Conservation (phyloP, 2,329 filamentous ascomycete genomes). For the Phyllosticta citrichinensis region DNA sequence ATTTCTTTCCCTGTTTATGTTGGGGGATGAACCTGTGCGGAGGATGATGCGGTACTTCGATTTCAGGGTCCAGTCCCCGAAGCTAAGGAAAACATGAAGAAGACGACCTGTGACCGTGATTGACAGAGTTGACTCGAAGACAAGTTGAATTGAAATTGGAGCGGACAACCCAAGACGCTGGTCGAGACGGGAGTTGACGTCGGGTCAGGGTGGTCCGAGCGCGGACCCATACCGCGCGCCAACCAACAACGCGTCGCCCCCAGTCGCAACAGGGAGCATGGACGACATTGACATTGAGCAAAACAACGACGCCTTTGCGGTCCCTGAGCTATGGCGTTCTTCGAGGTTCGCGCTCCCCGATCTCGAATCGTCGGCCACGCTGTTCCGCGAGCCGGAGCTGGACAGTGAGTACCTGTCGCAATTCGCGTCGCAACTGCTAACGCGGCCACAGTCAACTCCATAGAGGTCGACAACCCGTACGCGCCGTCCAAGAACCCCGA, state of each 20-base stretch:
- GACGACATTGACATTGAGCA: slow-evolving; percentile 16
- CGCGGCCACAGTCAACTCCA: slow-evolving; percentile 21
- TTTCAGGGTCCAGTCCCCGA: too few relatives aligned
- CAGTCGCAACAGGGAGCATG: slow-evolving; percentile 3
- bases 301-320: slow-evolving; percentile 49
- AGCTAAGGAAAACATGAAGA: too few relatives aligned
- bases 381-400: slow-evolving; percentile 26
- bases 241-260: slow-evolving; percentile 3
- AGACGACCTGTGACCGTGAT: too few relatives aligned
- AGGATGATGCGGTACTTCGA: too few relatives aligned
- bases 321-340: slow-evolving; percentile 50
- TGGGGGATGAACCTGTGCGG: too few relatives aligned
- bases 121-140: too few relatives aligned
- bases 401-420: slow-evolving; percentile 24
- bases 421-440: slow-evolving; percentile 13
- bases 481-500: slow-evolving; percentile 25
- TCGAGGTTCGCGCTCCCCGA: slow-evolving; percentile 36
- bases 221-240: not conserved
- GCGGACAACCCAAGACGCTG: not conserved
- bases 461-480: slow-evolving; percentile 31
- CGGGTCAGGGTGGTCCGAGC: not conserved
- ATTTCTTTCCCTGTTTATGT: too few relatives aligned
- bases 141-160: not conserved
- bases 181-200: not conserved
- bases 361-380: slow-evolving; percentile 14